Percentiles rank a stretch among this genome's conserved stretches.
phyloP scores from a whole-genome alignment of 441 rosid species.

The Aquilaria agallochum region DNA sequence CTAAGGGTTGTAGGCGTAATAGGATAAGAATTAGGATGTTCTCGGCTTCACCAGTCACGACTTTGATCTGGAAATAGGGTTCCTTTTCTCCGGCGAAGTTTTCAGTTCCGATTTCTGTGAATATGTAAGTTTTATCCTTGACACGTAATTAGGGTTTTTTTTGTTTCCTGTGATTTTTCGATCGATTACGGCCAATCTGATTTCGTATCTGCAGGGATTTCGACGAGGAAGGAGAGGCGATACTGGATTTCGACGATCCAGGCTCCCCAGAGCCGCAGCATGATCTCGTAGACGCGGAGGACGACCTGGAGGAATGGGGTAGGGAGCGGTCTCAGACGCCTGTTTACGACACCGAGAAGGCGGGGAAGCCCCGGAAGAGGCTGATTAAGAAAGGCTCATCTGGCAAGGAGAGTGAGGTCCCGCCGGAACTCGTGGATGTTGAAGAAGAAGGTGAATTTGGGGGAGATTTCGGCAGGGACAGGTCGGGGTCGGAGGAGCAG shows the following conservation, averaged over 20 bases:
- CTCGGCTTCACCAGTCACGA: too few relatives aligned
- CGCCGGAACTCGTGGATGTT: constrained; percentile 59
- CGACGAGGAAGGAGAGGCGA: constrained; percentile 91
- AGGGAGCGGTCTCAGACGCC: constrained; percentile 74
- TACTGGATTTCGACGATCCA: constrained; percentile 88
- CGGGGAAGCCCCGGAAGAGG: constrained; percentile 72
- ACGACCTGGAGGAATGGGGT: constrained; percentile 57
- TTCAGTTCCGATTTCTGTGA: constrained; percentile 17
- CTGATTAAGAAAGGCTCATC: constrained; percentile 67
- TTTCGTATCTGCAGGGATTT: constrained; percentile 45
- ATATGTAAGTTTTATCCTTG: constrained; percentile 18
- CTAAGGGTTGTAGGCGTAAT: too few relatives aligned
- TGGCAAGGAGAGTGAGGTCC: constrained; percentile 24
- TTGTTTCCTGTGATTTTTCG: background rate
- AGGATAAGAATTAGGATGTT: too few relatives aligned
- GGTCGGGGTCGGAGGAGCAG: constrained; percentile 42
- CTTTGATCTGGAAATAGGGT: too few relatives aligned
- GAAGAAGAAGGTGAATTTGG: constrained; percentile 39
- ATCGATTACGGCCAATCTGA: background rate
- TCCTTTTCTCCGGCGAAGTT: too few relatives aligned
- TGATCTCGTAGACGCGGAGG: constrained; percentile 57
- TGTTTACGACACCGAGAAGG: constrained; percentile 57
- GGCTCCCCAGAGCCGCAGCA: constrained; percentile 57
- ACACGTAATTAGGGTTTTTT: constrained; percentile 11
- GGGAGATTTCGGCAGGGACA: constrained; percentile 29